Base-by-base conservation (phyloP, 1,284 basidiomycete species). In the Ceratobasidium sp. region DNA sequence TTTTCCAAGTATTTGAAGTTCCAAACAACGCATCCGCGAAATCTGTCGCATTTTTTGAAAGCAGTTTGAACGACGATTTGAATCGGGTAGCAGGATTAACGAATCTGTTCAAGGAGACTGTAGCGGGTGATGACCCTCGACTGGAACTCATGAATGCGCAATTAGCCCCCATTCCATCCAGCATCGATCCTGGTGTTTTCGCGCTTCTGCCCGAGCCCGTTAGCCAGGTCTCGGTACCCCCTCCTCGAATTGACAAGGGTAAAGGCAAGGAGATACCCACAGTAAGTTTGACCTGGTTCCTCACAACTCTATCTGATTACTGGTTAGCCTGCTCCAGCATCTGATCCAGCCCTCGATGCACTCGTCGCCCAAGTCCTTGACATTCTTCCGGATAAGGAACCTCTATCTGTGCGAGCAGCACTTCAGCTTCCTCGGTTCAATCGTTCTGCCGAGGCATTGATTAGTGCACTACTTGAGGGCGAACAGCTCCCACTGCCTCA, bases 281-380 rank as follows among this genome's bases (percentile, higher is more conserved):
- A 28, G 53, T 72, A 36, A 6, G 55, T 57, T 21, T 34, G n/a
- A 23, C 50, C 23, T 52, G 3, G 32, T 14, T 14, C 2, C 34
- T n/a, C 32, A 34, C 26, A 34, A 50, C n/a, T 26, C 14, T 28
- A 26, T 23, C 55, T 58, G 18, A 58, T 34, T 32, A 23, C 8
- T 30, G 43, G 21, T 30, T 32, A 59, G 60, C 55, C 71, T 52
- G 65, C 45, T 18, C 55, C 67, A 18, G 26, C 32, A 8, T 52
- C 39, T 34, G 70, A 62, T 34, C 43, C 36, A 36, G 71, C 46
- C 16, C 34, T 76, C 36, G 62, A 57, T 1, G 60, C 74, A 34
- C 72, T 75, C 50, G 59, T 79, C 62, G 71, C 75, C 1, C 72
- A 77, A 61, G 75, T 79, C 32, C 72, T 76, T 39, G 78, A 78